Evolutionary conservation across 176 grass and related monocot genomes (phyloP), one percentile per base, ranked within the genome.

Genomic region (Musa schizocarpa): DNA sequence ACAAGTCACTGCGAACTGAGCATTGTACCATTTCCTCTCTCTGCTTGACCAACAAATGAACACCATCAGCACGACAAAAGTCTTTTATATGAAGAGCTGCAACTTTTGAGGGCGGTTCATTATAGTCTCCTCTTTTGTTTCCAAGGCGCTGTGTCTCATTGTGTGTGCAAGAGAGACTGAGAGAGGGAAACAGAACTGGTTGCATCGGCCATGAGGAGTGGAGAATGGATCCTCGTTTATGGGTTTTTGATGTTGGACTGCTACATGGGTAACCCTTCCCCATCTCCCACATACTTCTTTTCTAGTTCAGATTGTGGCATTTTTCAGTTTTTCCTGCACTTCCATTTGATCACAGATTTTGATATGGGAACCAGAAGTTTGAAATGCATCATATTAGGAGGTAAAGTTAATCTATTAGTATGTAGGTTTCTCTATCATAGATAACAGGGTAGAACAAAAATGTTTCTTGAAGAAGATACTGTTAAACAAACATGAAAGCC

Each of bases 191-290:
- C 13, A 43, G 29, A 34, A 21, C 48, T 34, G 50, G 27, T 49
- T 69, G 52, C 2, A 25, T 58, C 12, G 57, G 62, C 58, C 75
- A 51, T 82, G 57, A 86, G 93, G 88, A 88, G 79, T 22, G 83
- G 82, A 76, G 76, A 78, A 26, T 57, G 71, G 79, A 84, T 88
- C 81, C 65, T 65, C 25, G 75, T 87, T 75, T 73, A 85, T 23
- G 65, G 74, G 52, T 50, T 90, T 83, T 63, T 97, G 48, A 52
- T 90, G 25, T 50, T 90, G 57, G 76, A 63, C 62, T 82, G 75
- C 27, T 88, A 78, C 75, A 64, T 83, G 77, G 89, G 92, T 92
- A 74, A 43, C 67, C 75, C 57, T 59, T 83, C 11, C 68, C 52
- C 43, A 73, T 75, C 62, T 71, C 43, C 22, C 74, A 83, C 9